A percentile compares a stretch with the other conserved stretches of the same genome.
These are phyloP conservation scores for Crithidia fasciculata DNA, from an alignment of 208 protist genomes.

Conservation along the genomic window DNA sequence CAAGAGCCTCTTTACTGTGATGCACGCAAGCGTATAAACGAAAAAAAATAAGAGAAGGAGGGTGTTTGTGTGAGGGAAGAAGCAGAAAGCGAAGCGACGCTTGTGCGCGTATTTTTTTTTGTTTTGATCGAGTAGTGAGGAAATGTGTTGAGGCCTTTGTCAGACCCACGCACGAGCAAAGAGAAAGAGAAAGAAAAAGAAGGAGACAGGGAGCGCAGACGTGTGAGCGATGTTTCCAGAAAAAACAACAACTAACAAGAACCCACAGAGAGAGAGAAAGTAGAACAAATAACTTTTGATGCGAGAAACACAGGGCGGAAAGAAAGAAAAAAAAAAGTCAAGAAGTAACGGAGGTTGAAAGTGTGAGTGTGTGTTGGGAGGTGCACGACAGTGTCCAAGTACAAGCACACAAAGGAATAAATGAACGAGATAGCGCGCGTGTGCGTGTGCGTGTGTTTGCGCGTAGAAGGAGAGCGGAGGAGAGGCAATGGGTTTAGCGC, in stretches of 20 bases:
- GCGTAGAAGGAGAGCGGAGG: too few species aligned
- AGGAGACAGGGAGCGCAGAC: too few species aligned
- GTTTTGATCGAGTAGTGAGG: neutral
- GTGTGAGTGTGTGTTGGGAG: too few species aligned
- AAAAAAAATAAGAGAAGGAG: neutral
- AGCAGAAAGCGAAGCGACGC: neutral
- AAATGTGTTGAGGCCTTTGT: neutral
- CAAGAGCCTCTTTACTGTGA: too few species aligned
- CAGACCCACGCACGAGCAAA: constrained; percentile 2
- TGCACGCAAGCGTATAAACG: too few species aligned
- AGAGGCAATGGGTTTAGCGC: too few species aligned
- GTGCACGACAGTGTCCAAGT: too few species aligned
- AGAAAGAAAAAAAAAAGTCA: neutral
- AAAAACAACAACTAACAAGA: neutral
- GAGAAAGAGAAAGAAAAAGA: neutral
- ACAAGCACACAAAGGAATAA: too few species aligned
- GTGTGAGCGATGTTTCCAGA: too few species aligned
- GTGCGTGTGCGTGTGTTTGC: too few species aligned
- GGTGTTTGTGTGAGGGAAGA: neutral
- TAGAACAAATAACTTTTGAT: too few species aligned
- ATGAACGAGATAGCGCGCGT: too few species aligned
- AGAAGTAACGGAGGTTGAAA: neutral
- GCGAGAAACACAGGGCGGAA: neutral
- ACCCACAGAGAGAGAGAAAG: neutral
- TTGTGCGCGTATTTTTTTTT: neutral